Percentiles rank a stretch among this genome's conserved stretches.
Evolutionary conservation across 805 yeast genomes (phyloP).

Genomic region (Wickerhamiella slavikovae): DNA sequence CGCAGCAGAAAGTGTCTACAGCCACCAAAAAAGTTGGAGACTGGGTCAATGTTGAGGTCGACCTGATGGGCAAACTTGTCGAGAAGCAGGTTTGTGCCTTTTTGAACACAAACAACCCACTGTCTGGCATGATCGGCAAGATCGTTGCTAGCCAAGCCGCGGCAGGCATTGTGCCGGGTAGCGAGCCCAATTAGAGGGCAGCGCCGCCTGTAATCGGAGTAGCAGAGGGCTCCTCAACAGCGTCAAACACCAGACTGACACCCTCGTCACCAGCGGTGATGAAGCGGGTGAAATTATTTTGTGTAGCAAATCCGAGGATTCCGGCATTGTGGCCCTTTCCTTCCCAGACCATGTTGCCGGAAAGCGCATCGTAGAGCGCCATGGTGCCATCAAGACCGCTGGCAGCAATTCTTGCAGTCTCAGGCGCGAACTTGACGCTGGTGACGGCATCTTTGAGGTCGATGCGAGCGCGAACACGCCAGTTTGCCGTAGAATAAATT

Average conservation of each 20-base stretch:
- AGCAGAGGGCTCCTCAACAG: no score
- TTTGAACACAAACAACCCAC: conserved; percentile 18
- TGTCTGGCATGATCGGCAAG: no score
- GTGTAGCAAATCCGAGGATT: conserved; percentile 60
- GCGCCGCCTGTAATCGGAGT: no score
- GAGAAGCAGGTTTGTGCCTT: conserved; percentile 60
- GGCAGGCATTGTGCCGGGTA: no score
- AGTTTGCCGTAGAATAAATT: conserved; percentile 61
- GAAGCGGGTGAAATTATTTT: conserved; percentile 43
- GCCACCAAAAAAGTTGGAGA: conserved; percentile 44
- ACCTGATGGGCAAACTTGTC: conserved; percentile 75
- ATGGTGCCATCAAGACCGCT: conserved; percentile 72
- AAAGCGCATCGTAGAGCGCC: conserved; percentile 74
- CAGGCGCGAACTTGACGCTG: conserved; percentile 40
- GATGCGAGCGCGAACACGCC: conserved; percentile 64
- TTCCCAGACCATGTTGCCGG: conserved; percentile 54
- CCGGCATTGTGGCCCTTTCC: conserved; percentile 93
- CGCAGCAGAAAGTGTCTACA: conserved; percentile 63
- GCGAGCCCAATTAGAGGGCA: no score
- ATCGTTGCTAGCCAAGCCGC: no score
- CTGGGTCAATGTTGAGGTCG: conserved; percentile 79
- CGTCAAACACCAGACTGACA: conserved; percentile 53
- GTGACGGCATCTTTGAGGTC: conserved; percentile 70
- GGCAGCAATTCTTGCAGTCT: conserved; percentile 30
- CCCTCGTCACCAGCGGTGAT: conserved; percentile 96